Conservation (phyloP, 345 rosid species). For the Linum usitatissimum region DNA sequence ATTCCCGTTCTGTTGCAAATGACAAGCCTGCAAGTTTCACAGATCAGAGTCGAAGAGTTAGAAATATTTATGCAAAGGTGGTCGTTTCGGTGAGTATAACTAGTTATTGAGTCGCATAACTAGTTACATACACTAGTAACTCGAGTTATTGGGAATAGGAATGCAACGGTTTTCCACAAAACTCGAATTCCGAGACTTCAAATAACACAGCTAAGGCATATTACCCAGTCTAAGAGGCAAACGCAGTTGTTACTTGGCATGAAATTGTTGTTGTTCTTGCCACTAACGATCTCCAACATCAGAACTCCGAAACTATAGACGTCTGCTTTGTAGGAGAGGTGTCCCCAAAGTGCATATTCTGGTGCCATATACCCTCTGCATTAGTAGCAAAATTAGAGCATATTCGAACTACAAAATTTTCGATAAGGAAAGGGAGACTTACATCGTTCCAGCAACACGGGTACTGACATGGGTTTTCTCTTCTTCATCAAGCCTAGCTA, state of each 20-base stretch:
- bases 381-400: not conserved
- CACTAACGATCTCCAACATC: not conserved
- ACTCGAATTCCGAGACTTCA: too few species aligned
- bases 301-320: slow-evolving; percentile 6
- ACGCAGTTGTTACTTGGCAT: slow-evolving; percentile 1
- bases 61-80: not conserved
- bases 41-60: too few species aligned
- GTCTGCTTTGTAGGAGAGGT: slow-evolving; percentile 3
- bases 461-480: slow-evolving; percentile 29
- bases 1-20: slow-evolving; percentile 4
- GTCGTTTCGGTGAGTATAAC: too few species aligned
- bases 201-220: too few species aligned
- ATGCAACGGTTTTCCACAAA: too few species aligned
- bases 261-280: not conserved
- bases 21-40: not conserved
- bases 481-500: slow-evolving; percentile 26
- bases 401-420: not conserved
- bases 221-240: slow-evolving; percentile 9
- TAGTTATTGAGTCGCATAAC: too few species aligned
- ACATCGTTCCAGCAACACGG: slow-evolving; percentile 12
- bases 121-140: too few species aligned
- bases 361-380: slow-evolving; percentile 8
- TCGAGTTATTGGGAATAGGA: too few species aligned
- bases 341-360: slow-evolving; percentile 5
- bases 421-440: not conserved